Evolutionary conservation across 352 stramenopile species (phyloP).

Genomic region (Phytopythium vexans): DNA sequence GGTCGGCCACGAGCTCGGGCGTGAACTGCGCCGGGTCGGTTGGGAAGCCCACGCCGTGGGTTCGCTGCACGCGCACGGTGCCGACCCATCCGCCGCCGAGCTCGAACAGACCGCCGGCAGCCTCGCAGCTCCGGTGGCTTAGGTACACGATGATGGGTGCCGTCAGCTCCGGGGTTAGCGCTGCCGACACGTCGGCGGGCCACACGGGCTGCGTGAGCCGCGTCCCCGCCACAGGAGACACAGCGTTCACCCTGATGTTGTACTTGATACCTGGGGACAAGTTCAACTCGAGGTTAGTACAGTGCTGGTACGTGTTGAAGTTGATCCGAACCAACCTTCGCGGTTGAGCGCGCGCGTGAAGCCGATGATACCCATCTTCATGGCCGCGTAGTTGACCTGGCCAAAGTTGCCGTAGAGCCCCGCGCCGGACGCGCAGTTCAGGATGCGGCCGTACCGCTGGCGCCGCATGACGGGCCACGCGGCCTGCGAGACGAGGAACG

Average conservation of each 20-base stretch:
- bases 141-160: slow-evolving; percentile 66
- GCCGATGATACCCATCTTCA: slow-evolving; percentile 72
- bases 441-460: slow-evolving; percentile 70
- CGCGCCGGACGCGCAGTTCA: slow-evolving; percentile 63
- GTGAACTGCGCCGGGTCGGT: slow-evolving; percentile 54
- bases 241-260: slow-evolving; percentile 71
- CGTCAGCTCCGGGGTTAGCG: slow-evolving; percentile 61
- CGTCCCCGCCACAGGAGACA: slow-evolving; percentile 64
- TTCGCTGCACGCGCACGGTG: slow-evolving; percentile 60
- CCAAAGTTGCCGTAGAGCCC: slow-evolving; percentile 80
- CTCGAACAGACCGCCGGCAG: slow-evolving; percentile 57
- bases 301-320: no score
- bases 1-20: slow-evolving; percentile 60
- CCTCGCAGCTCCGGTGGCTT: slow-evolving; percentile 48
- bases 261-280: slow-evolving; percentile 56
- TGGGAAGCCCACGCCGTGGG: slow-evolving; percentile 66
- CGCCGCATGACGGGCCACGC: slow-evolving; percentile 69
- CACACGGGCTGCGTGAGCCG: slow-evolving; percentile 63
- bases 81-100: slow-evolving; percentile 66
- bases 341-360: slow-evolving; percentile 67
- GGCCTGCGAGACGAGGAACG: slow-evolving; percentile 60
- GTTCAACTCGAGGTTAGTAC: slow-evolving; percentile 1
- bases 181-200: slow-evolving; percentile 51
- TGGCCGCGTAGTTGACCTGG: slow-evolving; percentile 74
- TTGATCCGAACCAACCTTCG: slow-evolving; percentile 32